Percentiles rank a stretch among this genome's conserved stretches.
Conservation (phyloP, 1,284 basidiomycete species). For the Phlebopus sp. region DNA sequence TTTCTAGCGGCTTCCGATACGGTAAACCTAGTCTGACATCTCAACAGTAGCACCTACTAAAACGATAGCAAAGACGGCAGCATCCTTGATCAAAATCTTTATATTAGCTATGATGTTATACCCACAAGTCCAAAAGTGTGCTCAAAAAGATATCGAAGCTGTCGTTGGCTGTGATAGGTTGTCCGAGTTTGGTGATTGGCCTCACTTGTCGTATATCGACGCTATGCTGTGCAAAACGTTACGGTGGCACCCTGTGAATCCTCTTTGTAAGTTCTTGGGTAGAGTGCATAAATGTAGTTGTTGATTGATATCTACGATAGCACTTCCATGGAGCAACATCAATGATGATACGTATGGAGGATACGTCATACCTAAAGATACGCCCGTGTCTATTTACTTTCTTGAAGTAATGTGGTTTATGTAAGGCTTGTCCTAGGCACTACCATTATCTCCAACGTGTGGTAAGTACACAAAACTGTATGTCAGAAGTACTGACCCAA, state of each 20-base stretch:
- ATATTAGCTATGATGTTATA: conserved; percentile 11
- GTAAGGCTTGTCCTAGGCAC: conserved; percentile 20
- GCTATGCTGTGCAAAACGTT: conserved; percentile 1
- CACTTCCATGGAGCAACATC: neutral
- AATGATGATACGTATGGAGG: conserved; percentile 3
- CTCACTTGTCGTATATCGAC: neutral
- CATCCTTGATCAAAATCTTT: neutral
- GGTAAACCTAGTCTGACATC: neutral
- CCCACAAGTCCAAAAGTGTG: conserved; percentile 6
- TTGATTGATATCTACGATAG: neutral
- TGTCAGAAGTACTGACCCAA: neutral
- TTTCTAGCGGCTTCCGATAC: neutral
- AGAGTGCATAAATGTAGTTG: too few species aligned
- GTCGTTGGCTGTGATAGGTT: conserved; percentile 5
- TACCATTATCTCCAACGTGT: conserved; percentile 41
- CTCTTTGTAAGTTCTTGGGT: conserved; percentile 5
- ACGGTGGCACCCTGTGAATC: conserved; percentile 14
- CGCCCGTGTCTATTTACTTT: too few species aligned
- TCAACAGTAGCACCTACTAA: too few species aligned
- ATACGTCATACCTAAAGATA: conserved; percentile 5
- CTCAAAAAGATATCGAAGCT: conserved; percentile 6
- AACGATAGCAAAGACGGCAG: neutral
- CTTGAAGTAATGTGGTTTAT: neutral
- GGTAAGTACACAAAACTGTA: conserved; percentile 24
- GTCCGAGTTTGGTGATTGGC: neutral